These are phyloP conservation scores for Mycena indigotica DNA, from an alignment of 768 basidiomycete genomes.

Conservation along the genomic window DNA sequence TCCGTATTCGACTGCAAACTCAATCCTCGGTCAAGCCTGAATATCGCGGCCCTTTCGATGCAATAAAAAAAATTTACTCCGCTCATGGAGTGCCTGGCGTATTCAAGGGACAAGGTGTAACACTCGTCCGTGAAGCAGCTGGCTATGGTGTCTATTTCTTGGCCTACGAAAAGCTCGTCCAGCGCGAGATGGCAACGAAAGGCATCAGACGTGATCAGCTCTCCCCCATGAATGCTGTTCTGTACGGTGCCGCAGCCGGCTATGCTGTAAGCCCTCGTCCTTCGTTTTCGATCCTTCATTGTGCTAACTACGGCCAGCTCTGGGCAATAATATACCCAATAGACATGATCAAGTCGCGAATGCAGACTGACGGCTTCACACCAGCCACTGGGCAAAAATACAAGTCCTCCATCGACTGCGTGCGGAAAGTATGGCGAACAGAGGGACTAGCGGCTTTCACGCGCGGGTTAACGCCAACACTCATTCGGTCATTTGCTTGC, in stretches of 20 bases:
- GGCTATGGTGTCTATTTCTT: conserved; percentile 91
- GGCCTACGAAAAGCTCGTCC: conserved; percentile 90
- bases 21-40: conserved; percentile 76
- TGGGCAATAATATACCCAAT: conserved; percentile 95
- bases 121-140: conserved; percentile 77
- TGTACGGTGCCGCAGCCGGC: conserved; percentile 91
- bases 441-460: conserved; percentile 89
- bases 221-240: conserved; percentile 71
- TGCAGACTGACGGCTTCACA: conserved; percentile 92
- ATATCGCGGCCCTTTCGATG: conserved; percentile 86
- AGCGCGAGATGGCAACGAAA: conserved; percentile 77
- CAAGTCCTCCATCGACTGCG: conserved; percentile 78
- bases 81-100: conserved; percentile 80
- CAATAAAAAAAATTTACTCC: conserved; percentile 79
- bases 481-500: conserved; percentile 69
- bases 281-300: conserved; percentile 2
- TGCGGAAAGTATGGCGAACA: conserved; percentile 76
- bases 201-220: conserved; percentile 77
- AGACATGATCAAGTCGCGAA: conserved; percentile 94
- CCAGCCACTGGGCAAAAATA: conserved; percentile 80
- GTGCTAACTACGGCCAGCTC: conserved; percentile 40
- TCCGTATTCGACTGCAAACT: conserved; percentile 92
- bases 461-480: conserved; percentile 87
- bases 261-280: conserved; percentile 66
- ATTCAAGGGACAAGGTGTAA: conserved; percentile 91